A percentile compares a stretch with the other conserved stretches of the same genome.
Evolutionary conservation across 208 protist genomes (phyloP).

Genomic region (Naegleria fowleri): DNA sequence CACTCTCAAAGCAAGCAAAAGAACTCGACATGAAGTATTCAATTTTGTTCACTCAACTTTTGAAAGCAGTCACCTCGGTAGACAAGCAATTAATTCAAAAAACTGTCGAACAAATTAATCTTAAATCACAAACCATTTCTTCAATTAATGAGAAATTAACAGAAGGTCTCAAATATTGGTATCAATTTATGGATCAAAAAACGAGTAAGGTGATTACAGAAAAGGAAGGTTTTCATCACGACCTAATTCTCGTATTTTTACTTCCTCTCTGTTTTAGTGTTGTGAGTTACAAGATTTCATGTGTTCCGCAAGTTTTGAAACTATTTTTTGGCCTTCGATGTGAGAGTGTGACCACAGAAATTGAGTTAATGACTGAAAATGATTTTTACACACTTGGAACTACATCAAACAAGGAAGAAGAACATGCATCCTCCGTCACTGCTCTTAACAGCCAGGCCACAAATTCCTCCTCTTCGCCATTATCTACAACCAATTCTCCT

Average conservation of each 20-base stretch:
- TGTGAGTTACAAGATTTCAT: background rate
- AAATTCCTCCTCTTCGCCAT: too few species aligned
- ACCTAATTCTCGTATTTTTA: background rate
- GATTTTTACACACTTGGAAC: background rate
- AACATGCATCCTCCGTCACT: too few species aligned
- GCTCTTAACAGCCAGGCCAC: too few species aligned
- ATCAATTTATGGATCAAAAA: background rate
- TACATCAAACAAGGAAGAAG: background rate
- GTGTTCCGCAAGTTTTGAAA: background rate
- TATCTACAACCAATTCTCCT: background rate
- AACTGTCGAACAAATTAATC: background rate
- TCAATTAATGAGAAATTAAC: background rate
- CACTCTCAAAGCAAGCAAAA: background rate
- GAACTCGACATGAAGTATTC: background rate
- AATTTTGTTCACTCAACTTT: background rate
- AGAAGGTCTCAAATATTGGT: background rate
- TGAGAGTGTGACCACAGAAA: background rate
- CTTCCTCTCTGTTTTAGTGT: background rate
- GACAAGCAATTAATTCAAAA: background rate
- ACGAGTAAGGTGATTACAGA: background rate
- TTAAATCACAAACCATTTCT: background rate
- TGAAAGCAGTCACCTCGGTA: background rate
- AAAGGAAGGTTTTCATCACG: background rate
- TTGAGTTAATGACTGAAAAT: background rate
- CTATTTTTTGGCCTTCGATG: background rate